phyloP scores from a whole-genome alignment of 305 asterid genomes.

The Fraxinus dipetala region DNA sequence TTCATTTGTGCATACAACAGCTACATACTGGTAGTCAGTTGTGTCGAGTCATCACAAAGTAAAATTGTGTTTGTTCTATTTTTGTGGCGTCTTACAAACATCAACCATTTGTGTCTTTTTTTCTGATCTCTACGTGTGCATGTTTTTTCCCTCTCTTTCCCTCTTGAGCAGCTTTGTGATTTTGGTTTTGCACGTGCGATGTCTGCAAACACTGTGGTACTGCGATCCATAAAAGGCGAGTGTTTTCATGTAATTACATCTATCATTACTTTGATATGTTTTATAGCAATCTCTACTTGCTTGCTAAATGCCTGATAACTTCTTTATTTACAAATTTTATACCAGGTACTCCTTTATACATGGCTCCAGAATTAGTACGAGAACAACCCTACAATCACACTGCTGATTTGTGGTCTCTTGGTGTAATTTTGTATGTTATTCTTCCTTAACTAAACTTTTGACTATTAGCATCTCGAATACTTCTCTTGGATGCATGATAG shows the following conservation, averaged over 20 bases:
- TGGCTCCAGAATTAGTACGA: slow-evolving; percentile 99
- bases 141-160: slow-evolving; percentile 22
- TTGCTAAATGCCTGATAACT: slow-evolving; percentile 23
- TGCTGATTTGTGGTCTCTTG: slow-evolving; percentile 99
- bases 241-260: slow-evolving; percentile 17
- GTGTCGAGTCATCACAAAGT: background rate
- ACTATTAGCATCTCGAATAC: background rate
- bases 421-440: slow-evolving; percentile 85
- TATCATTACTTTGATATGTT: slow-evolving; percentile 14
- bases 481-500: background rate
- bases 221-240: slow-evolving; percentile 95
- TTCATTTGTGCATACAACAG: background rate
- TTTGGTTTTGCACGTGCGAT: slow-evolving; percentile 99
- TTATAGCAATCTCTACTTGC: slow-evolving; percentile 23
- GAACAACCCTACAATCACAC: slow-evolving; percentile 99
- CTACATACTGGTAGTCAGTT: background rate
- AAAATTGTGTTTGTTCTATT: background rate
- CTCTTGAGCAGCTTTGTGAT: slow-evolving; percentile 77
- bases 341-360: slow-evolving; percentile 94
- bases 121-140: background rate
- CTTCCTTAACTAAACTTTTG: slow-evolving; percentile 15
- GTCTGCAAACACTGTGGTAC: slow-evolving; percentile 97
- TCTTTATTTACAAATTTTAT: slow-evolving; percentile 26
- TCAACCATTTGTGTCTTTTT: slow-evolving; percentile 13
- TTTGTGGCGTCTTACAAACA: background rate